phyloP scores from a whole-genome alignment of 2,329 filamentous ascomycete species.

The Colletotrichum liriopes region DNA sequence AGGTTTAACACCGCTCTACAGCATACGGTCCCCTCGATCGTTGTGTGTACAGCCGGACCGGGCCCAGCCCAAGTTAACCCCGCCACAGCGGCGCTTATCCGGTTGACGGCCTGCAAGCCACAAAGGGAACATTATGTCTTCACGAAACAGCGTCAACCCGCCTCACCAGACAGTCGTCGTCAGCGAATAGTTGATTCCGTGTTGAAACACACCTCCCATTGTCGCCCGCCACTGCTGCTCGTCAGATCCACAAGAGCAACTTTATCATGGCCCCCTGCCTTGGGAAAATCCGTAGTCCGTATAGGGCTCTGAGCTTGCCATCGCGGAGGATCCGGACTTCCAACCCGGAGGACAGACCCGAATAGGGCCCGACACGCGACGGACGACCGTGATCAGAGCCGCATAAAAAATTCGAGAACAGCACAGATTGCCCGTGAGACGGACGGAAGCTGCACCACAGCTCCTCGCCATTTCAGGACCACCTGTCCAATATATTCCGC shows the following conservation, averaged over 20 bases:
- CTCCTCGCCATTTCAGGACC: neutral
- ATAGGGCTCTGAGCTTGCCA: neutral
- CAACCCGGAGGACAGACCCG: neutral
- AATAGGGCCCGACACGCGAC: slow-evolving; percentile 2
- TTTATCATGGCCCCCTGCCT: neutral
- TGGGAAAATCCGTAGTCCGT: neutral
- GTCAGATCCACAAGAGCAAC: neutral
- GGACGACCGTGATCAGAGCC: neutral
- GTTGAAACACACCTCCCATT: neutral
- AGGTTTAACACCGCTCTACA: neutral
- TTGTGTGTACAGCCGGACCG: neutral
- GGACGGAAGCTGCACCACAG: neutral
- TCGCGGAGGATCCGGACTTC: neutral
- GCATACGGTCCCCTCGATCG: neutral
- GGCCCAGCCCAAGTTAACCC: neutral
- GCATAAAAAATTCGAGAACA: neutral
- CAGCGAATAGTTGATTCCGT: slow-evolving; percentile 22
- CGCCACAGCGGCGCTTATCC: slow-evolving; percentile 4
- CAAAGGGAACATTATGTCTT: neutral
- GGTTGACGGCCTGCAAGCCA: slow-evolving; percentile 7
- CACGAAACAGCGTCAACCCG: neutral
- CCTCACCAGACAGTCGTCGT: slow-evolving; percentile 7
- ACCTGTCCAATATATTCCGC: neutral
- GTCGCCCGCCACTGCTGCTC: too few species aligned
- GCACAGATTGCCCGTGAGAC: too few species aligned